A percentile compares a stretch with the other conserved stretches of the same genome.
phyloP scores from a whole-genome alignment of 1,284 basidiomycete species.

The Cutaneotrichosporon cavernicola region DNA sequence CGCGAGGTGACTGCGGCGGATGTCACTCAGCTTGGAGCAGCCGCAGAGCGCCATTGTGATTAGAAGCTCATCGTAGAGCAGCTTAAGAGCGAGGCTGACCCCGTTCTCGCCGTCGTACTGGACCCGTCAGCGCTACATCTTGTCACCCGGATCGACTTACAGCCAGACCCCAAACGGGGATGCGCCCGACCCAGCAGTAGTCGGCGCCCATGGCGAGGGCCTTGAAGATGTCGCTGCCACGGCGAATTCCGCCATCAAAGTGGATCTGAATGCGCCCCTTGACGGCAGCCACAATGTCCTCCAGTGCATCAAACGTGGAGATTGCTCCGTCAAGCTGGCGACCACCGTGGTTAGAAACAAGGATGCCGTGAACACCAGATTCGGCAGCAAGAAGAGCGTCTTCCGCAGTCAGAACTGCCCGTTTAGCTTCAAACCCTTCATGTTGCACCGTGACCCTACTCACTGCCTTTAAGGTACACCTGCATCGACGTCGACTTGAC shows the following conservation, averaged over 20 bases:
- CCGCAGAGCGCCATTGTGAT: conserved; percentile 30
- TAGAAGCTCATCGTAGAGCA: conserved; percentile 28
- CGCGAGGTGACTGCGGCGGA: conserved; percentile 24
- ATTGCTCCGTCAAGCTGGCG: conserved; percentile 43
- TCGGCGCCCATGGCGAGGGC: conserved; percentile 43
- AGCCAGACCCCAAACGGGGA: conserved; percentile 33
- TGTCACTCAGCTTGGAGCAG: conserved; percentile 27
- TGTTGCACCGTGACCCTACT: neutral
- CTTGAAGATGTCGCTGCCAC: conserved; percentile 42
- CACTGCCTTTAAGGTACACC: conserved; percentile 33
- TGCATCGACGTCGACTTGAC: conserved; percentile 12
- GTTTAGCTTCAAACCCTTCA: neutral
- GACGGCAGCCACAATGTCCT: conserved; percentile 32
- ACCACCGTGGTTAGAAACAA: conserved; percentile 41
- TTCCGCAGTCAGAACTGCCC: conserved; percentile 27
- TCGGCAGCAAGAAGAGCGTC: conserved; percentile 39
- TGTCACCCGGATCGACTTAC: neutral
- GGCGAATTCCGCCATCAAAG: conserved; percentile 42
- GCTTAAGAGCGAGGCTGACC: conserved; percentile 25
- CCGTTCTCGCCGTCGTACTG: conserved; percentile 27
- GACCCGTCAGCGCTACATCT: neutral
- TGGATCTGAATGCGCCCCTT: conserved; percentile 37
- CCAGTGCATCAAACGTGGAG: conserved; percentile 32
- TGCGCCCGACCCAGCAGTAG: conserved; percentile 34
- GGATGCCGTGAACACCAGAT: conserved; percentile 34